A percentile compares a stretch with the other conserved stretches of the same genome.
phyloP scores from a whole-genome alignment of 2,329 filamentous ascomycete genomes.

The Dactylellina haptotyla region DNA sequence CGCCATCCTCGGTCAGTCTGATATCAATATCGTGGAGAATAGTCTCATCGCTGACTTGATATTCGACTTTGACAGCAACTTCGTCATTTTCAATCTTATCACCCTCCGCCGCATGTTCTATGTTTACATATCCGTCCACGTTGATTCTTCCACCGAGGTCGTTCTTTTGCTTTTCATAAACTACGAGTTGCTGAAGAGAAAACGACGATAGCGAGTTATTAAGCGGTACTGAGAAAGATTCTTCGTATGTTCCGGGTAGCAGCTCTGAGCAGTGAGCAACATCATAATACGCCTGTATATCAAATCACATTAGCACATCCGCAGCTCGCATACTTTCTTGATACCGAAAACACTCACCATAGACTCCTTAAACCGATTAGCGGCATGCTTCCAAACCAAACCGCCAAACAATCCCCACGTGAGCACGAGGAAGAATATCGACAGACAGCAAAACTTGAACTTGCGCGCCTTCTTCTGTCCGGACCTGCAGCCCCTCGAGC shows the following conservation, averaged over 20 bases:
- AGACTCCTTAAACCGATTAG: slow-evolving; percentile 23
- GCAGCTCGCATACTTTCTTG: neutral
- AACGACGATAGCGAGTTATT: slow-evolving; percentile 37
- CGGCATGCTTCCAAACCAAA: slow-evolving; percentile 30
- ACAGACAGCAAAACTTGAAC: slow-evolving; percentile 50
- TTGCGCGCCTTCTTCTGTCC: slow-evolving; percentile 42
- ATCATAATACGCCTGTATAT: slow-evolving; percentile 32
- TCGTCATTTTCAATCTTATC: slow-evolving; percentile 40
- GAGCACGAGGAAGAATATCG: slow-evolving; percentile 29
- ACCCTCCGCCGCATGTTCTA: slow-evolving; percentile 30
- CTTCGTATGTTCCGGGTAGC: slow-evolving; percentile 40
- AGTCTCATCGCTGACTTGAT: slow-evolving; percentile 41
- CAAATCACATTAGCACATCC: neutral
- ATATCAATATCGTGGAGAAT: slow-evolving; percentile 36
- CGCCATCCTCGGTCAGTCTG: slow-evolving; percentile 15
- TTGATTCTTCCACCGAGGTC: slow-evolving; percentile 15
- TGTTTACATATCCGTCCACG: slow-evolving; percentile 33
- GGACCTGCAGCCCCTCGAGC: slow-evolving; percentile 37
- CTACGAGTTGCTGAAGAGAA: slow-evolving; percentile 29
- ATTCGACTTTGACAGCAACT: slow-evolving; percentile 32
- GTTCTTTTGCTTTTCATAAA: slow-evolving; percentile 18
- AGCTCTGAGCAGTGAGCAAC: slow-evolving; percentile 1
- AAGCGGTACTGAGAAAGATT: slow-evolving; percentile 32
- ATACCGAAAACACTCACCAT: slow-evolving; percentile 20
- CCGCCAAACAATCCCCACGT: slow-evolving; percentile 50